These are phyloP conservation scores for Cornus suecica DNA, from an alignment of 148 eudicot genomes.

Conservation along the genomic window DNA sequence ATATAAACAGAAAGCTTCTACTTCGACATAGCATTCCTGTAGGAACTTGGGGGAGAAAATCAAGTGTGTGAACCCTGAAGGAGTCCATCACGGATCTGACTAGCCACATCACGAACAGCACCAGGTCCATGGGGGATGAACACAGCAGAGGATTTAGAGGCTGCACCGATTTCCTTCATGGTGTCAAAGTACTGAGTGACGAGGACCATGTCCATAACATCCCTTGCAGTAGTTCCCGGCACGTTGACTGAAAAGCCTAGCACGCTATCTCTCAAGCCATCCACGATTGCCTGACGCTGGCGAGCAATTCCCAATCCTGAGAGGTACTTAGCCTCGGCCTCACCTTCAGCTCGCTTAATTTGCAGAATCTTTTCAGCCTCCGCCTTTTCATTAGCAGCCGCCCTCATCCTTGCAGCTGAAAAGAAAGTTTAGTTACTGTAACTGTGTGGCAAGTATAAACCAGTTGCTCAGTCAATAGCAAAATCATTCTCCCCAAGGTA, in stretches of 20 bases:
- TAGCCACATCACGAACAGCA: constrained; percentile 57
- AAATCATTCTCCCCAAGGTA: too few species aligned
- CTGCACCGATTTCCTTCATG: constrained; percentile 64
- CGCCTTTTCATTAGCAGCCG: constrained; percentile 75
- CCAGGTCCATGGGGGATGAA: constrained; percentile 70
- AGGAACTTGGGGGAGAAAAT: not conserved
- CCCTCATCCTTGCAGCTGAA: constrained; percentile 61
- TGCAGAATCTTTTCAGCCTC: constrained; percentile 73
- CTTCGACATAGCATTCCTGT: not conserved
- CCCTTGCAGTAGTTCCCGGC: constrained; percentile 57
- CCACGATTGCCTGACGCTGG: constrained; percentile 73
- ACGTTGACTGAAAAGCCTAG: constrained; percentile 59
- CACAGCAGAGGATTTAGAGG: constrained; percentile 54
- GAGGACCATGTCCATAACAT: constrained; percentile 71
- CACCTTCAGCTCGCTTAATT: constrained; percentile 71
- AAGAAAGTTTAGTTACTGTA: not conserved
- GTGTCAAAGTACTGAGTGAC: constrained; percentile 70
- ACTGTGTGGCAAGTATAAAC: not conserved
- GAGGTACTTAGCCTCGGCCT: constrained; percentile 66
- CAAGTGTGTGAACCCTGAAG: constrained; percentile 29
- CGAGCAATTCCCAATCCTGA: constrained; percentile 70
- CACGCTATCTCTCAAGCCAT: constrained; percentile 67
- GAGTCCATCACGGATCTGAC: constrained; percentile 56
- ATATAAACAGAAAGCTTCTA: not conserved
- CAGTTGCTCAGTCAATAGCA: not conserved